These are phyloP conservation scores for Albifimbria verrucaria DNA, from an alignment of 2,329 filamentous ascomycete genomes.

Conservation along the genomic window DNA sequence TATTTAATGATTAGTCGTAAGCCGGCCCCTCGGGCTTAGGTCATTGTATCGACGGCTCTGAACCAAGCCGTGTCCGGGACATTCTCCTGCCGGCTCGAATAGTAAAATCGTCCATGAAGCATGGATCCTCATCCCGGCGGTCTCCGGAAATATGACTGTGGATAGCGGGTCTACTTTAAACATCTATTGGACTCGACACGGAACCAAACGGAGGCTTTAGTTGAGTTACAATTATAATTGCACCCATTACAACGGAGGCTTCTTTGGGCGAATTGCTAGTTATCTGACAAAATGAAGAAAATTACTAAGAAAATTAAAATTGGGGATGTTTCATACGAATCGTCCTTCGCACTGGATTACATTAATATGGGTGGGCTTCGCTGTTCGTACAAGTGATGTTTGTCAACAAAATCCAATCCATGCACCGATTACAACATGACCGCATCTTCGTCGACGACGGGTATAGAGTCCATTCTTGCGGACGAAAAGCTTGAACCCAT, in stretches of 20 bases:
- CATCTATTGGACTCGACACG: too few species aligned
- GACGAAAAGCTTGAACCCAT: not conserved
- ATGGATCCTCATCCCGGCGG: too few species aligned
- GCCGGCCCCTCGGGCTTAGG: not conserved
- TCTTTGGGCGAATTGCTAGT: not conserved
- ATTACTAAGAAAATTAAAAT: not conserved
- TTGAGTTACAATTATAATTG: too few species aligned
- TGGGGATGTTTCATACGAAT: not conserved
- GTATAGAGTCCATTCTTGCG: not conserved
- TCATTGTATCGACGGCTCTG: too few species aligned
- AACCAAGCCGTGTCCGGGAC: too few species aligned
- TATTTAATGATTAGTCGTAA: not conserved
- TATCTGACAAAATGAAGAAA: not conserved
- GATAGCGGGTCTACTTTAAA: too few species aligned
- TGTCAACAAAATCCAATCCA: not conserved
- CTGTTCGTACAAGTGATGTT: too few species aligned
- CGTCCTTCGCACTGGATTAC: not conserved
- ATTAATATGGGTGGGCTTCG: not conserved
- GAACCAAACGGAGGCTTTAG: too few species aligned
- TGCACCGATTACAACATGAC: not conserved
- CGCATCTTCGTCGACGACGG: not conserved
- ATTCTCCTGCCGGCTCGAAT: too few species aligned
- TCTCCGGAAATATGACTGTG: too few species aligned
- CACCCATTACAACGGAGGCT: not conserved
- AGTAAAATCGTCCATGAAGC: too few species aligned